Evolutionary conservation across 2,329 filamentous ascomycete genomes (phyloP), one percentile per base, ranked within the genome.

Genomic region (Pestalotiopsis sp.): DNA sequence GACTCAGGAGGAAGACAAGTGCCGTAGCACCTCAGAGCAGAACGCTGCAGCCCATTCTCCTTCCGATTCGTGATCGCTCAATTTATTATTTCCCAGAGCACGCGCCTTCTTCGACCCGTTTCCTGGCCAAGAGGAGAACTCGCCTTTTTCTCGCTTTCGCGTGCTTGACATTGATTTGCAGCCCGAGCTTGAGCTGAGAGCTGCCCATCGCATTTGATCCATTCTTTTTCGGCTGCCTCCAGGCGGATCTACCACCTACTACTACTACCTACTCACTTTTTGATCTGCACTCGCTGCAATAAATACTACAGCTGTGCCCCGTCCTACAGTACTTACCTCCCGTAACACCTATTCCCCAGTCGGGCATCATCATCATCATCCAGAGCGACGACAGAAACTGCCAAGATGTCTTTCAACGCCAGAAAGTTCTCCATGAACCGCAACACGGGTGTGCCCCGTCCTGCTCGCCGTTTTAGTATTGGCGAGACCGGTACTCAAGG

Each of bases 381-480:
- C 20, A 27, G 17, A 64, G 49, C n/a, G 20, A 39, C 27, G 14
- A 12, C 56, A 45, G 20, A 72, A 69, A n/a, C 72, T 70, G 71
- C 71, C 76, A 81, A 74, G 67, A 86, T 86, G 82, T 59, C 57
- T 2, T 87, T 87, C 74, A 80, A 82, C 77, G 85, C 84, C 69
- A 87, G 89, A 81, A 90, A 90, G 77, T 91, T 91, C 80, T 90
- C 88, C 71, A 90, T 91, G 81, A 90, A 91, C 80, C 85, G 88
- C 76, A 87, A 90, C 76, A 90, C 89, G 66, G 89, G 89, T 74
- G 85, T 86, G 56, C 89, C 89, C 69, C 85, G 88, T 76, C 81
- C 83, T 49, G 76, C 79, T 58, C 83, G 88, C 71, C 85, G 88
- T 73, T 90, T 90, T 76, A 90, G 87, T 74, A 83, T 86, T 63